Evolutionary conservation across 441 rosid genomes (phyloP), one percentile per base, ranked within the genome.

Genomic region (Brassica hybrid): DNA sequence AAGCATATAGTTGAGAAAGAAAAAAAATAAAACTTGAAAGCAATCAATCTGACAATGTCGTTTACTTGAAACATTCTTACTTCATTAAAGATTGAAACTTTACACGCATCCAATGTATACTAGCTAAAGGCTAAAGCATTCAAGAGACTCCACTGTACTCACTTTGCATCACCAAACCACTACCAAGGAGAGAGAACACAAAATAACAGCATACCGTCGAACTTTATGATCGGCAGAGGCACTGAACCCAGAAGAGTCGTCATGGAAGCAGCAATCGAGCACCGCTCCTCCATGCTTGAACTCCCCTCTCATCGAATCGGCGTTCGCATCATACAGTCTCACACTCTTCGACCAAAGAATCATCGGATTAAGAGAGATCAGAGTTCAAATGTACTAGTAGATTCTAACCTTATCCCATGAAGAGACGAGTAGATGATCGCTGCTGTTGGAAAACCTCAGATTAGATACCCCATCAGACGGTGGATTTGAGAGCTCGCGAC

Each of bases 211-310:
- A 9, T 36, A 36, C 43, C 43, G 11, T 36, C 43, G 2, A 7
- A 36, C 97, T 25, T 89, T 84, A 62, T 85, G 71, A 79, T 94
- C 98, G 12, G 87, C 82, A 30, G 92, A 69, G 59, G 87, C 98
- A 71, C 97, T 94, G 69, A 94, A 94, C 0, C 97, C 97, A 41
- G 98, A 94, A 10, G 98, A 91, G 62, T 94, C 98, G 32, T 94
- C 98, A 54, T 94, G 97, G 85, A 94, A 94, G 83, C 97, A 94
- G 79, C 98, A 94, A 64, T 94, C 97, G 5, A 94, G 94, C 6
- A 94, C 97, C 6, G 97, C 83, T 0, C 97, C 97, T 3, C 95
- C 95, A 79, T 92, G 97, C 85, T 86, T 82, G 84, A 94, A 94
- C 85, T 92, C 97, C 13, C 98, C 98, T 63, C 88, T 84, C 80